Evolutionary conservation across 1,284 basidiomycete genomes (phyloP).

Genomic region (Meira nashicola): DNA sequence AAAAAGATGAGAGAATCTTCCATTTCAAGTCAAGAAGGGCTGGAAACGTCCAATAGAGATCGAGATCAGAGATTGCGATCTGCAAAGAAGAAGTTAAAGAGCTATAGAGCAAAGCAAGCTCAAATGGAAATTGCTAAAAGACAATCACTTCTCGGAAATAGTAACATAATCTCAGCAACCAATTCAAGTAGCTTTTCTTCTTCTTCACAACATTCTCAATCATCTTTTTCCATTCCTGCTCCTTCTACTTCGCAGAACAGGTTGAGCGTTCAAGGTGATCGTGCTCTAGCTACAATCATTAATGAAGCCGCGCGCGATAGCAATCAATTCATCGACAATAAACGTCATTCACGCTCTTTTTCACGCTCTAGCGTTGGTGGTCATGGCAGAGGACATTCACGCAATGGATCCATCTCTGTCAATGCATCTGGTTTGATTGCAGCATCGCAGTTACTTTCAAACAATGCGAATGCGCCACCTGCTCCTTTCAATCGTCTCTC

Average conservation of each 20-base stretch:
- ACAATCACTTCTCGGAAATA: slow-evolving; percentile 15
- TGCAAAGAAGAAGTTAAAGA: slow-evolving; percentile 46
- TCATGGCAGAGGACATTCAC: slow-evolving; percentile 36
- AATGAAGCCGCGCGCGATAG: slow-evolving; percentile 21
- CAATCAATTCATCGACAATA: neutral
- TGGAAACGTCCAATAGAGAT: neutral
- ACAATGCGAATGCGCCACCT: neutral
- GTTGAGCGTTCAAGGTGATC: too few species aligned
- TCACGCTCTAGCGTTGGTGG: slow-evolving; percentile 21
- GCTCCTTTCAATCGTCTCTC: neutral
- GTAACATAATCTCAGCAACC: slow-evolving; percentile 5
- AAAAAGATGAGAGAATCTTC: too few species aligned
- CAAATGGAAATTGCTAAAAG: slow-evolving; percentile 28
- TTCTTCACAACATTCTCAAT: neutral
- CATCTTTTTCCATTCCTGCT: too few species aligned
- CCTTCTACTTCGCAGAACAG: too few species aligned
- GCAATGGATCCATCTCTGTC: slow-evolving; percentile 38
- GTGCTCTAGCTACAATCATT: slow-evolving; percentile 9
- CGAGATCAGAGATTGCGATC: slow-evolving; percentile 37
- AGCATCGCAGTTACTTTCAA: neutral
- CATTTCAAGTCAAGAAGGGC: too few species aligned
- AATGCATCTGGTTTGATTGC: slow-evolving; percentile 12
- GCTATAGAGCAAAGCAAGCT: slow-evolving; percentile 43
- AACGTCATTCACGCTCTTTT: slow-evolving; percentile 16
- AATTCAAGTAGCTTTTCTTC: slow-evolving; percentile 6